A percentile compares a stretch with the other conserved stretches of the same genome.
phyloP scores from a whole-genome alignment of 2,329 filamentous ascomycete genomes.

The Fusarium nelsonii region DNA sequence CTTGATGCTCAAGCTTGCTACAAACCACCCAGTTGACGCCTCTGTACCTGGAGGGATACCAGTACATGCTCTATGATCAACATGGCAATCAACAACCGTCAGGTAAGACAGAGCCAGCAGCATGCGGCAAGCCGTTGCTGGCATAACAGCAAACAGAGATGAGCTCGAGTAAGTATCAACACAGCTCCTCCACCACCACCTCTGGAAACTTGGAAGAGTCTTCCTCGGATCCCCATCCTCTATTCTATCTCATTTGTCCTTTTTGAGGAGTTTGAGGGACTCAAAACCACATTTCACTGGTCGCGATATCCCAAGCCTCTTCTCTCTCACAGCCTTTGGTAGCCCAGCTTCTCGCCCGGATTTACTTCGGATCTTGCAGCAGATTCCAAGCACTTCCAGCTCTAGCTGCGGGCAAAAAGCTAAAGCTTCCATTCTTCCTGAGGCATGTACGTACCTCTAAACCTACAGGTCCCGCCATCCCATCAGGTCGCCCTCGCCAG shows the following conservation, averaged over 20 bases:
- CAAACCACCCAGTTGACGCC: slow-evolving; percentile 27
- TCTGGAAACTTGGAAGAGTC: slow-evolving; percentile 41
- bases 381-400: slow-evolving; percentile 19
- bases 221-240: slow-evolving; percentile 15
- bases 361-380: slow-evolving; percentile 44
- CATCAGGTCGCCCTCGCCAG: slow-evolving; percentile 13
- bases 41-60: not conserved
- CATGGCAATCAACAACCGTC: slow-evolving; percentile 8
- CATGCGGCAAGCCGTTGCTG: slow-evolving; percentile 38
- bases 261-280: slow-evolving; percentile 4
- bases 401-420: slow-evolving; percentile 9
- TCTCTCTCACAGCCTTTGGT: slow-evolving; percentile 38
- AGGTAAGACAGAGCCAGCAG: slow-evolving; percentile 16
- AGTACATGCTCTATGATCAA: slow-evolving; percentile 5
- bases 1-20: slow-evolving; percentile 29
- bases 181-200: slow-evolving; percentile 28
- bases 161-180: slow-evolving; percentile 38
- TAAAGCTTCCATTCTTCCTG: slow-evolving; percentile 20
- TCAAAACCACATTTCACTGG: slow-evolving; percentile 18
- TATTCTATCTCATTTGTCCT: not conserved
- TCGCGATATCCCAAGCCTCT: slow-evolving; percentile 21
- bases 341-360: slow-evolving; percentile 41
- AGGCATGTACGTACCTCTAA: slow-evolving; percentile 37
- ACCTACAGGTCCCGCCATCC: not conserved
- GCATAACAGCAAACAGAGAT: slow-evolving; percentile 35